Percentiles rank a stretch among this genome's conserved stretches.
Conservation (phyloP, 148 eudicot genomes). For the Simmondsia chinensis region DNA sequence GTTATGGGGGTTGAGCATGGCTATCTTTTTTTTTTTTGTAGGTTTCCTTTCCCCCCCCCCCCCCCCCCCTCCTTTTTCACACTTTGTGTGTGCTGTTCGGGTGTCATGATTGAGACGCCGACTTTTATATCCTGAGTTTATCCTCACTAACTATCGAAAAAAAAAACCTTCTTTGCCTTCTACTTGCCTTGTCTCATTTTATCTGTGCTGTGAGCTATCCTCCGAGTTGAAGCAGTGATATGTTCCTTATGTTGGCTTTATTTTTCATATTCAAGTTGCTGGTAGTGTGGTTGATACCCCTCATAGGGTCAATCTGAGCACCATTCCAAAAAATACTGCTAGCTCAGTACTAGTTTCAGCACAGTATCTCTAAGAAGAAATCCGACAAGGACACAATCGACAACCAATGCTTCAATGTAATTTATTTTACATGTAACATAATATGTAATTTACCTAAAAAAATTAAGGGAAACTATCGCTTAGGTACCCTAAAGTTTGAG, state of each 20-base stretch:
- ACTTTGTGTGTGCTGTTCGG: too few relatives aligned
- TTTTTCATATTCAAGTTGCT: conserved; percentile 38
- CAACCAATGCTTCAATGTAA: conserved; percentile 32
- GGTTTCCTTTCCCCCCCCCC: too few relatives aligned
- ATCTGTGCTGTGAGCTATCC: neutral
- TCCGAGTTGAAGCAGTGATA: conserved; percentile 7
- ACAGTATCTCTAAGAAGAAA: conserved; percentile 56
- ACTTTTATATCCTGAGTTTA: too few relatives aligned
- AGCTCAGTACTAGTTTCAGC: conserved; percentile 31
- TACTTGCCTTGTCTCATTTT: neutral
- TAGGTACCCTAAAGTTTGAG: too few relatives aligned
- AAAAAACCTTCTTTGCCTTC: conserved; percentile 1
- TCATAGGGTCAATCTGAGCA: conserved; percentile 45
- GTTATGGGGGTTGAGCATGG: too few relatives aligned
- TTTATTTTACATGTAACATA: too few relatives aligned
- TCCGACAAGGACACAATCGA: conserved; percentile 41
- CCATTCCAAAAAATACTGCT: conserved; percentile 41
- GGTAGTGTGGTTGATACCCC: conserved; percentile 65
- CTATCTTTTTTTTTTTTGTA: too few relatives aligned
- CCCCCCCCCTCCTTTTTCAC: too few relatives aligned
- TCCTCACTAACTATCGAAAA: too few relatives aligned
- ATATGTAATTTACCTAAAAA: too few relatives aligned
- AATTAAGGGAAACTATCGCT: too few relatives aligned
- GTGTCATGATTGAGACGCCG: too few relatives aligned
- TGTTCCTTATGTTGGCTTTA: conserved; percentile 1